phyloP scores from a whole-genome alignment of 2,329 filamentous ascomycete genomes.

The Neoarthrinium moseri region DNA sequence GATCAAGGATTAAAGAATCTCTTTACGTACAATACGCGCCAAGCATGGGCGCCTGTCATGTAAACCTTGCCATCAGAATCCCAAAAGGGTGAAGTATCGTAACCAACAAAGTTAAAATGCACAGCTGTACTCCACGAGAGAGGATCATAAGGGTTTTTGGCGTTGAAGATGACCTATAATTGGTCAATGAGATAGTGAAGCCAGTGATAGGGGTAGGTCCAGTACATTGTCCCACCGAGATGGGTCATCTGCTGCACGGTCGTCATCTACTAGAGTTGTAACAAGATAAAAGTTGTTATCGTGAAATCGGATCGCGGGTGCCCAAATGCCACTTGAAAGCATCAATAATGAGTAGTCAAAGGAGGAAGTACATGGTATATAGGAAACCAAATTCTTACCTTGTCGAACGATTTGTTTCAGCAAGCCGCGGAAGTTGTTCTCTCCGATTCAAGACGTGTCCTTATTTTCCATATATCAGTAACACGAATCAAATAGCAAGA shows the following conservation, averaged over 20 bases:
- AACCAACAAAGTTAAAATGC: slow-evolving; percentile 47
- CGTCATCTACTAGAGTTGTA: slow-evolving; percentile 37
- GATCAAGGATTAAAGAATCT: neutral
- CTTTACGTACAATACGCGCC: slow-evolving; percentile 26
- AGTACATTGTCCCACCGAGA: slow-evolving; percentile 33
- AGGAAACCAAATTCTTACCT: slow-evolving; percentile 16
- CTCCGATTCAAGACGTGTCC: slow-evolving; percentile 25
- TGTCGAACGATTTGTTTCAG: slow-evolving; percentile 26
- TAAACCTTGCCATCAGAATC: slow-evolving; percentile 54
- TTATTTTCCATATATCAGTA: slow-evolving; percentile 8
- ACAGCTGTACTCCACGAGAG: slow-evolving; percentile 46
- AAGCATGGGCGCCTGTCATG: slow-evolving; percentile 40
- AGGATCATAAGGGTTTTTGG: slow-evolving; percentile 38
- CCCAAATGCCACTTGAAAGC: slow-evolving; percentile 42
- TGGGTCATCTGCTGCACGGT: slow-evolving; percentile 25
- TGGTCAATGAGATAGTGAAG: neutral
- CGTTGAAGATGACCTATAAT: slow-evolving; percentile 41
- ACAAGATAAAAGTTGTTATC: slow-evolving; percentile 43
- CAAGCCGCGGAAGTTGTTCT: slow-evolving; percentile 24
- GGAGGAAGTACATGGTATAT: slow-evolving; percentile 2
- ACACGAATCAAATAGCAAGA: neutral
- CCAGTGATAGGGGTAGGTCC: neutral
- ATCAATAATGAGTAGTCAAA: neutral
- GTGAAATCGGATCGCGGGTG: slow-evolving; percentile 42
- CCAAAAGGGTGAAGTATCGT: slow-evolving; percentile 56